Base-by-base conservation (phyloP, 192 early-diverging fungal genomes). In the Backusella macrospora region DNA sequence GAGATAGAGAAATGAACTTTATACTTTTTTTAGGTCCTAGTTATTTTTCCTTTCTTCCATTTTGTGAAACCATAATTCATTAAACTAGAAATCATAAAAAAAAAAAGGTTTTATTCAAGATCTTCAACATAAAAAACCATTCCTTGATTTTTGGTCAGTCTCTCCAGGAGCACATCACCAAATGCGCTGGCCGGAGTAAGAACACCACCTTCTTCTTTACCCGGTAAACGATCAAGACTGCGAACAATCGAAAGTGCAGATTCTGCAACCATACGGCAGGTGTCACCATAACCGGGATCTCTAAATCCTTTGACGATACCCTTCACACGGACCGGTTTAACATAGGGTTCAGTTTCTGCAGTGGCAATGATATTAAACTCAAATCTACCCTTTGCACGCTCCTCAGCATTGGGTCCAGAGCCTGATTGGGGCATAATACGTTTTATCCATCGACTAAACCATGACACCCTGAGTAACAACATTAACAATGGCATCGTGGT, bases 241-340 rank as follows among this genome's bases (percentile, higher is more conserved):
- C 92, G 78, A 9, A 91, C 88, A 67, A 96, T 71, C 55, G 88
- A 91, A 29, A 96, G 81, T 0, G 94, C 95, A 18, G 90, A 81
- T 74, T 97, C 94, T 21, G 89, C 86, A 38, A 95, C 73, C 83
- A 94, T 93, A 45, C 86, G 86, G 59, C 87, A 87, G 3, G 94
- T 96, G 74, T 93, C 93, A 21, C 83, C 83, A 81, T 97, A 97
- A 2, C 94, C 94, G 4, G 93, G 90, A 70, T 97, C 95, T n/a
- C 82, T 83, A 15, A 83, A 83, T 2, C 72, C 72, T 65, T 79
- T 85, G 40, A 90, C 81, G 23, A 71, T 74, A 42, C 77, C 89
- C 18, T 79, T 69, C 29, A 85, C 89, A 34, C 81, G 84, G 16
- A 78, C 47, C 12, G 74, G 73, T 2, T 55, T 70, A 26, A 78